phyloP scores from a whole-genome alignment of 2,329 filamentous ascomycete genomes.

The Claviceps digitariae region DNA sequence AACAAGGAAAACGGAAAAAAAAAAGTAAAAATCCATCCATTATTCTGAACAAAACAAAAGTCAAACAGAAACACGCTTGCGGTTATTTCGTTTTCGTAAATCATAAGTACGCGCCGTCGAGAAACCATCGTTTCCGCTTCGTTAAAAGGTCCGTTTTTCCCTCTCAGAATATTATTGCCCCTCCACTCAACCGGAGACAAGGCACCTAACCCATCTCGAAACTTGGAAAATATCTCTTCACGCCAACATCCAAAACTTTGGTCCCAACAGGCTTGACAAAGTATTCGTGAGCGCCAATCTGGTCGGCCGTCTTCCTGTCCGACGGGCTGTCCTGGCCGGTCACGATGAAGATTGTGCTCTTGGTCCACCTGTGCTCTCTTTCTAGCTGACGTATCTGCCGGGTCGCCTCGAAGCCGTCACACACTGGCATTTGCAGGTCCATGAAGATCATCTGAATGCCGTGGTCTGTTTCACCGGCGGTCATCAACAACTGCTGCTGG shows the following conservation, averaged over 20 bases:
- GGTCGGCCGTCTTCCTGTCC: neutral
- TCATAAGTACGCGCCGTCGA: too few species aligned
- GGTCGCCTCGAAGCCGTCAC: constrained; percentile 16
- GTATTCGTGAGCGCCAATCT: neutral
- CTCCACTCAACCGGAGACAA: too few species aligned
- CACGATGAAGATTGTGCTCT: constrained; percentile 13
- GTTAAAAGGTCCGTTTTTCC: too few species aligned
- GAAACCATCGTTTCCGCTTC: too few species aligned
- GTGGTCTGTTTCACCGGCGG: constrained; percentile 1
- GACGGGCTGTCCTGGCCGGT: constrained; percentile 15
- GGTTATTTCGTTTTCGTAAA: too few species aligned
- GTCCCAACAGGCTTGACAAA: neutral
- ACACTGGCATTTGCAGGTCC: constrained; percentile 18
- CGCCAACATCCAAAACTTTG: neutral
- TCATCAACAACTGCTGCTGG: constrained; percentile 8
- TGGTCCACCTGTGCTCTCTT: constrained; percentile 5
- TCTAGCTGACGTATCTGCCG: constrained; percentile 13
- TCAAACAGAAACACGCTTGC: too few species aligned
- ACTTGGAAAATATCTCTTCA: neutral
- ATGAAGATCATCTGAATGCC: constrained; percentile 14
- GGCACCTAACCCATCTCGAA: too few species aligned
- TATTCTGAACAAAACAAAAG: too few species aligned
- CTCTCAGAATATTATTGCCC: too few species aligned
- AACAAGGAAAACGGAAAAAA: too few species aligned
- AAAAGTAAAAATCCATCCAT: too few species aligned